A percentile compares a stretch with the other conserved stretches of the same genome.
Evolutionary conservation across 371 early-diverging fungal genomes (phyloP).

Genomic region (Apophysomyces ossiformis): DNA sequence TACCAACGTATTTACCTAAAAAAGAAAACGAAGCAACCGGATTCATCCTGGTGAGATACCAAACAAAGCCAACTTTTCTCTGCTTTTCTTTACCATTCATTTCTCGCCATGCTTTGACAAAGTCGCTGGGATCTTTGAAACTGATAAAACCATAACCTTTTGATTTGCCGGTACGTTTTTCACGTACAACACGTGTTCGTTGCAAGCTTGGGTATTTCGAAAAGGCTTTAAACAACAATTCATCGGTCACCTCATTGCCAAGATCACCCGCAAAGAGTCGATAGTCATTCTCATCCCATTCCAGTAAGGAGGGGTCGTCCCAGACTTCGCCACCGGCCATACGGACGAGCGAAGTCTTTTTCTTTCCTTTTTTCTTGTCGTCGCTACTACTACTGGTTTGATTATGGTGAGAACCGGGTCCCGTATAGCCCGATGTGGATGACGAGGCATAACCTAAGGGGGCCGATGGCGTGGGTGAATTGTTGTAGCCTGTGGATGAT

Average conservation of each 20-base stretch:
- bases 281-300: constrained; percentile 92
- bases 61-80: neutral
- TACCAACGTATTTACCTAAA: constrained; percentile 94
- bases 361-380: constrained; percentile 34
- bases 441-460: constrained; percentile 13
- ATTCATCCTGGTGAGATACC: neutral
- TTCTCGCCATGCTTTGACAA: constrained; percentile 84
- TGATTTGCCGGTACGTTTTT: constrained; percentile 78
- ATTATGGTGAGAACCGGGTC: constrained; percentile 13
- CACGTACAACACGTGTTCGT: constrained; percentile 80
- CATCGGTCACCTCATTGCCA: constrained; percentile 89
- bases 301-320: constrained; percentile 89
- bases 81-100: constrained; percentile 76
- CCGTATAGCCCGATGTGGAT: constrained; percentile 23
- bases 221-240: constrained; percentile 76
- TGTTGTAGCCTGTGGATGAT: constrained; percentile 7
- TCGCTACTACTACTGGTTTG: neutral
- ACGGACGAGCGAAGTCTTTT: constrained; percentile 70
- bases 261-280: constrained; percentile 88
- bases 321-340: constrained; percentile 94
- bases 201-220: constrained; percentile 79
- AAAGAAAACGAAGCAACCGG: neutral
- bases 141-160: constrained; percentile 86
- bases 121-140: constrained; percentile 85
- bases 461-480: neutral